Conservation (phyloP, 1,284 basidiomycete species). For the Ceratobasidium sp. region DNA sequence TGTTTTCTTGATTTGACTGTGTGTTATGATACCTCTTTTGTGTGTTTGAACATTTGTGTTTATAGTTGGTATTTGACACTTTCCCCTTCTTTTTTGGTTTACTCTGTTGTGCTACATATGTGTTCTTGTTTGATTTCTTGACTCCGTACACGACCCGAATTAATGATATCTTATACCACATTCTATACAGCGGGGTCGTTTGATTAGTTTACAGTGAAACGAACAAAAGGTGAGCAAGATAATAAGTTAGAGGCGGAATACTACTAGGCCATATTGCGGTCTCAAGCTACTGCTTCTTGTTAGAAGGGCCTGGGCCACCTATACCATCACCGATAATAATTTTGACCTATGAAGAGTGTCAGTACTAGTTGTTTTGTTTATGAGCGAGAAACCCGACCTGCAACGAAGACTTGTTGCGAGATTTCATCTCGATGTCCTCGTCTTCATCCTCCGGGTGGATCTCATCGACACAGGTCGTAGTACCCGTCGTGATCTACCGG, state of each 20-base stretch:
- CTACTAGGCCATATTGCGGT: no score
- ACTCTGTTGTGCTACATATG: no score
- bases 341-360: slow-evolving; percentile 73
- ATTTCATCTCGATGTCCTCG: slow-evolving; percentile 70
- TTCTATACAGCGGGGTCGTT: not conserved
- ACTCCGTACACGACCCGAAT: slow-evolving; percentile 14
- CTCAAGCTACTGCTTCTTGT: slow-evolving; percentile 1
- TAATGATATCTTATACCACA: slow-evolving; percentile 20
- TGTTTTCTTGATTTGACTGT: not conserved
- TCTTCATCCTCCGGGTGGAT: slow-evolving; percentile 72
- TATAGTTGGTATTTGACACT: slow-evolving; percentile 17
- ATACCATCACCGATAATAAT: slow-evolving; percentile 64
- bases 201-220: not conserved
- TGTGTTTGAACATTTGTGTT: slow-evolving; percentile 6
- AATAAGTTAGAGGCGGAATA: not conserved
- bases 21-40: slow-evolving; percentile 14
- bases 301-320: not conserved
- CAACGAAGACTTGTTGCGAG: slow-evolving; percentile 35
- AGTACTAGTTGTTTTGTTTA: slow-evolving; percentile 69
- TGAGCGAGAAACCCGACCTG: slow-evolving; percentile 10
- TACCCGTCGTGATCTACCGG: slow-evolving; percentile 77
- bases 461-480: slow-evolving; percentile 83
- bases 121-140: slow-evolving; percentile 19
- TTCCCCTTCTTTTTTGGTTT: slow-evolving; percentile 5
- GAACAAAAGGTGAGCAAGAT: not conserved